Evolutionary conservation across 1,139 yeast genomes (phyloP), one percentile per base, ranked within the genome.

Genomic region (Candida sojae): DNA sequence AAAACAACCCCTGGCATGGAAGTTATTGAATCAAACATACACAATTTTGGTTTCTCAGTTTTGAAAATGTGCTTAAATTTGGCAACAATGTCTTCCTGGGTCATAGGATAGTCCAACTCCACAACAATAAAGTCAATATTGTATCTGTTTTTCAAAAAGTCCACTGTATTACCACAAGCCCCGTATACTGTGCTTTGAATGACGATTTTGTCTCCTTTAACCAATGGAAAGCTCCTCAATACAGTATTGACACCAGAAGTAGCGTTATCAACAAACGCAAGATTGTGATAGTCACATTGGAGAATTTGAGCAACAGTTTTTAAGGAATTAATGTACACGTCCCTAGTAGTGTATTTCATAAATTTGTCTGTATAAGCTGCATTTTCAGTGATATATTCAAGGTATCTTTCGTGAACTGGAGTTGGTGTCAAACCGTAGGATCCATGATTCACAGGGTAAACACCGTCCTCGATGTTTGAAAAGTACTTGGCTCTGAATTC

Each of bases 1-100:
- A 84, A 60, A 26, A 68, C 60, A 8, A 77, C 77, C 2, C 86
- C 86, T 0, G 93, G 93, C 78, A 79, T 75, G 2, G 91, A 84
- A 13, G 80, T 66, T 30, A 86, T 76, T 10, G 82, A 70, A 56
- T 87, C 93, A 59, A 84, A 83, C 54, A 86, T 56, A 31, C 80
- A 79, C 49, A 82, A 52, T 48, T 64, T 77, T 36, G 71, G 65
- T 3, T 51, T 53, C 36, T 53, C 48, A 3, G 50, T 46, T 41
- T 51, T 52, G 46, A 77, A 67, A 4, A 64, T 65, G 3, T 60
- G 52, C 42, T 68, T 71, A 56, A 77, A 80, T 33, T 58, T 63
- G 1, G 59, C 62, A 11, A 84, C 61, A 12, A 86, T 67, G 31
- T 75, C 81, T 3, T 66, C 70, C 51, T 82, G 75, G 26, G 70